Percentiles rank a stretch among this genome's conserved stretches.
These are phyloP conservation scores for Bacterosira constricta DNA, from an alignment of 108 stramenopile species.

Conservation along the genomic window DNA sequence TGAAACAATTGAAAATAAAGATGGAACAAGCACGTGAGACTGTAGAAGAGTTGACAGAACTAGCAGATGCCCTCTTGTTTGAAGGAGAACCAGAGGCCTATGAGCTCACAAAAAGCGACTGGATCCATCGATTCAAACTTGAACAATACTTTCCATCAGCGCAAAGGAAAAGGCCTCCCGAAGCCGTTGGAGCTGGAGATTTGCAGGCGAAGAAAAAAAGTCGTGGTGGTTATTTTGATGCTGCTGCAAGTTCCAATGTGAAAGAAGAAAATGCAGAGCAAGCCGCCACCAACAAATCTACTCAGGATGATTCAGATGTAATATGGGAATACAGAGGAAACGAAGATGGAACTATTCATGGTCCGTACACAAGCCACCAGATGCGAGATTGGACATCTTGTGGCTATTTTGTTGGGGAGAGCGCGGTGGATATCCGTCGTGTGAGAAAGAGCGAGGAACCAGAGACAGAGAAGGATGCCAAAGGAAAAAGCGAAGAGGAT, in stretches of 20 bases:
- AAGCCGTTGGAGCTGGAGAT: neutral
- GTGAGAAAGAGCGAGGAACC: conserved; percentile 15
- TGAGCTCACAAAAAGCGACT: conserved; percentile 57
- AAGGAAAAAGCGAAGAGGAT: conserved; percentile 8
- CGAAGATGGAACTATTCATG: conserved; percentile 75
- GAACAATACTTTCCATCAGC: conserved; percentile 4
- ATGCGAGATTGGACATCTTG: conserved; percentile 79
- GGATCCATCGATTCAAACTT: conserved; percentile 48
- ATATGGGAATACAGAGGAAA: conserved; percentile 86
- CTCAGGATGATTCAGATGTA: conserved; percentile 21
- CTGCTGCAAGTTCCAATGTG: neutral
- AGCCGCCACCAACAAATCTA: neutral
- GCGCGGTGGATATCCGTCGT: conserved; percentile 75
- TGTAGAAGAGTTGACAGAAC: conserved; percentile 69
- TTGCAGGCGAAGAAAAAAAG: conserved; percentile 34
- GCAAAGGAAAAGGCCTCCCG: conserved; percentile 5
- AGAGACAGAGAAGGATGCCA: neutral
- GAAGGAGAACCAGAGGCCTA: conserved; percentile 77
- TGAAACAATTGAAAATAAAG: conserved; percentile 9
- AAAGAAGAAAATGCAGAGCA: conserved; percentile 12
- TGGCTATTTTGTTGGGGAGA: conserved; percentile 83
- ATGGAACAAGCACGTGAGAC: conserved; percentile 31
- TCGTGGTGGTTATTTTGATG: conserved; percentile 31
- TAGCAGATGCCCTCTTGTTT: conserved; percentile 67
- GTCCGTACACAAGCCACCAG: conserved; percentile 79